These are phyloP conservation scores for Stachybotrys echinatus DNA, from an alignment of 2,329 filamentous ascomycete genomes.

Conservation along the genomic window DNA sequence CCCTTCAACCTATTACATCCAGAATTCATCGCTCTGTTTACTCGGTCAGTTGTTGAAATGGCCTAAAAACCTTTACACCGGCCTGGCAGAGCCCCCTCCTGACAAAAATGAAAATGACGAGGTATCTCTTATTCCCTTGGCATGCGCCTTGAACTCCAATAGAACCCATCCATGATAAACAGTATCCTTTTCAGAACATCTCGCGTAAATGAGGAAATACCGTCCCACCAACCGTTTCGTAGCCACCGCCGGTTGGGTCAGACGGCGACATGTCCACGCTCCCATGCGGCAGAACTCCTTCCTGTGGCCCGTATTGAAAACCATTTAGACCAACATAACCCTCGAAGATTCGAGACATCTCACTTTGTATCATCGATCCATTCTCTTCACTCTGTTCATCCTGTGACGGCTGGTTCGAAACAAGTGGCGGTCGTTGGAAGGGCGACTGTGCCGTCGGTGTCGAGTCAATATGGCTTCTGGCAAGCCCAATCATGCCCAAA, in stretches of 20 bases:
- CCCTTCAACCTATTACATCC: no score
- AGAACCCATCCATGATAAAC: neutral
- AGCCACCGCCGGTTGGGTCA: slow-evolving; percentile 14
- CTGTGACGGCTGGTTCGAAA: slow-evolving; percentile 13
- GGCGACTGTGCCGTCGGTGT: slow-evolving; percentile 12
- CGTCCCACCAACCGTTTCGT: slow-evolving; percentile 19
- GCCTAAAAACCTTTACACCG: no score
- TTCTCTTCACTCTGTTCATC: slow-evolving; percentile 30
- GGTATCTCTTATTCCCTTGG: neutral
- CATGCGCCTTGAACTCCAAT: neutral
- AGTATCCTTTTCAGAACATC: slow-evolving; percentile 22
- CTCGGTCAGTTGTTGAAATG: no score
- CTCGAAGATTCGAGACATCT: slow-evolving; percentile 45
- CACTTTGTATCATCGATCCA: slow-evolving; percentile 44
- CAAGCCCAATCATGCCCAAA: slow-evolving; percentile 51
- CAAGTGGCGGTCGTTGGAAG: slow-evolving; percentile 20
- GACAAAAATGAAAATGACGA: neutral
- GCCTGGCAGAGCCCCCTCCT: neutral
- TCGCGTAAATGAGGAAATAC: slow-evolving; percentile 31
- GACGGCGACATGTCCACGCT: slow-evolving; percentile 16
- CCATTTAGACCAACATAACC: slow-evolving; percentile 30
- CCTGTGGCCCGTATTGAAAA: slow-evolving; percentile 22
- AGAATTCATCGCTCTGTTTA: no score
- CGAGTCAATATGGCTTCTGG: slow-evolving; percentile 30
- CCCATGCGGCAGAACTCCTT: slow-evolving; percentile 16